phyloP scores from a whole-genome alignment of 352 stramenopile genomes.

The Globisporangium alternatum region DNA sequence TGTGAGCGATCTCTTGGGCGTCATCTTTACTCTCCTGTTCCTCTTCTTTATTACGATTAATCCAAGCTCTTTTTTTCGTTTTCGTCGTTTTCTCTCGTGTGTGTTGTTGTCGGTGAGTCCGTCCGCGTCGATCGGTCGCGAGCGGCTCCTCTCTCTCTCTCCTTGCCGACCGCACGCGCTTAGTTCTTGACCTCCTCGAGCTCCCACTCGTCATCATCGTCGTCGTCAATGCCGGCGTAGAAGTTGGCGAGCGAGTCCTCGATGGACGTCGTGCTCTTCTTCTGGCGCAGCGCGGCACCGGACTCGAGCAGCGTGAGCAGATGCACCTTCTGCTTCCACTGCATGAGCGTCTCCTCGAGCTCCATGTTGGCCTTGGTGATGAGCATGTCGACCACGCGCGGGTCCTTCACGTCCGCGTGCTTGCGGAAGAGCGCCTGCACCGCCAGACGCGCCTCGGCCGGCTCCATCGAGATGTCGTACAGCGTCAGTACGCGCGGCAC shows the following conservation, averaged over 20 bases:
- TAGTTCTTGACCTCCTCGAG: slow-evolving; percentile 29
- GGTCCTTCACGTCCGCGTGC: slow-evolving; percentile 93
- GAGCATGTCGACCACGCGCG: slow-evolving; percentile 93
- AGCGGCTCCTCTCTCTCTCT: not conserved
- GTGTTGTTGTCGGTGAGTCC: not conserved
- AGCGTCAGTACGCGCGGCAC: slow-evolving; percentile 96
- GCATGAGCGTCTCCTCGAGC: slow-evolving; percentile 96
- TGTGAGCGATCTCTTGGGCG: too few relatives aligned
- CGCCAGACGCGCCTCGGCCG: slow-evolving; percentile 77
- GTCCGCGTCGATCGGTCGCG: too few relatives aligned
- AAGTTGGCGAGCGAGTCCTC: slow-evolving; percentile 80
- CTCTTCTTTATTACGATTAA: slow-evolving; percentile 18
- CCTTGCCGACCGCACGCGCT: not conserved
- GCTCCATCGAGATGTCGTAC: slow-evolving; percentile 97
- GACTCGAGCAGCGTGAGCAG: slow-evolving; percentile 84
- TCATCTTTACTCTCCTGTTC: not conserved
- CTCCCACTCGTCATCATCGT: slow-evolving; percentile 65
- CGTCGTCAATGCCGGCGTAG: slow-evolving; percentile 65
- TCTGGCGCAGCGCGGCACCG: slow-evolving; percentile 49
- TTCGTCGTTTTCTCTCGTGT: not conserved
- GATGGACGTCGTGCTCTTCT: slow-evolving; percentile 40
- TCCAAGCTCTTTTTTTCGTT: slow-evolving; percentile 9
- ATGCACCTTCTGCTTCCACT: slow-evolving; percentile 98
- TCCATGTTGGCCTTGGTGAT: slow-evolving; percentile 98
- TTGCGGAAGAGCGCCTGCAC: slow-evolving; percentile 95